A percentile compares a stretch with the other conserved stretches of the same genome.
These are phyloP conservation scores for Trichosporon asahii DNA, from an alignment of 1,284 basidiomycete species.

Conservation along the genomic window DNA sequence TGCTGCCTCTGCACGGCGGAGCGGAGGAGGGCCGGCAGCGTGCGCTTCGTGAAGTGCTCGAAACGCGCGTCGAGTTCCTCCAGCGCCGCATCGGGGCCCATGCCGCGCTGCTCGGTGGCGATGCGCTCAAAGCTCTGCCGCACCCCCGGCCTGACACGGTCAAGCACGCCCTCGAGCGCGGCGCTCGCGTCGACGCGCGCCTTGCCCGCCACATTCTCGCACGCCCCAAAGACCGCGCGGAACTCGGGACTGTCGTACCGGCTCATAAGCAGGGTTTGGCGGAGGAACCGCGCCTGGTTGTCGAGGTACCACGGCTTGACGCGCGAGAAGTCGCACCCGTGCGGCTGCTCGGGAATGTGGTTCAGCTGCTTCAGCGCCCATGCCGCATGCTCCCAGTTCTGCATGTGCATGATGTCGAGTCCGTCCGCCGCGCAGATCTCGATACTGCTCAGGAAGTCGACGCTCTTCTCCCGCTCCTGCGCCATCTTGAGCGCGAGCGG, in stretches of 20 bases:
- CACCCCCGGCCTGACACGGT: constrained; percentile 68
- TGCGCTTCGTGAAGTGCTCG: constrained; percentile 79
- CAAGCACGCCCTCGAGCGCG: constrained; percentile 62
- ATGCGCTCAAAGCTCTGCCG: constrained; percentile 61
- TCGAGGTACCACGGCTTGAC: constrained; percentile 98
- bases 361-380: constrained; percentile 83
- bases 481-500: constrained; percentile 86
- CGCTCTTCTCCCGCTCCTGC: constrained; percentile 89
- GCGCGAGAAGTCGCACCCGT: constrained; percentile 91
- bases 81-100: constrained; percentile 57
- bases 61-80: constrained; percentile 86
- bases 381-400: constrained; percentile 89
- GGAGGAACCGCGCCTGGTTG: constrained; percentile 72
- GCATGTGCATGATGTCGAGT: constrained; percentile 90
- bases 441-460: constrained; percentile 88
- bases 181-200: constrained; percentile 59
- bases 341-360: constrained; percentile 83
- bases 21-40: constrained; percentile 75
- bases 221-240: constrained; percentile 69
- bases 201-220: constrained; percentile 84
- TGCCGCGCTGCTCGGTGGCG: constrained; percentile 31
- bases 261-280: constrained; percentile 86
- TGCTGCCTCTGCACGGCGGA: constrained; percentile 87
- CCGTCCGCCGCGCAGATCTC: constrained; percentile 93
- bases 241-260: constrained; percentile 87